A percentile compares a stretch with the other conserved stretches of the same genome.
Conservation (phyloP, 2,329 filamentous ascomycete species). For the Cordyceps cateniannulata region DNA sequence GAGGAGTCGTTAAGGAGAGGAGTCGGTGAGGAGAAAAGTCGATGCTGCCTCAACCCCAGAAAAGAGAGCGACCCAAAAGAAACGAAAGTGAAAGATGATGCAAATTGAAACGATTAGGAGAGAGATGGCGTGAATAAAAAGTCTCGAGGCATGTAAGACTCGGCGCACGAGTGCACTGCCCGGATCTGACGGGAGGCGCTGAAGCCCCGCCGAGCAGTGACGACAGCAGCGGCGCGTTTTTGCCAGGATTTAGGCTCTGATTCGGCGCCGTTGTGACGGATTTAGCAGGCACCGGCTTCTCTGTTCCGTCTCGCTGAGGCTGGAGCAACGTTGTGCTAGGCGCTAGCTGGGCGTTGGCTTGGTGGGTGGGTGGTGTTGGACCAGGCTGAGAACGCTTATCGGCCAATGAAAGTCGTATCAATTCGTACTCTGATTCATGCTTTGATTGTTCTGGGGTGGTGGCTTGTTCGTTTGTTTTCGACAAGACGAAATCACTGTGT, state of each 20-base stretch:
- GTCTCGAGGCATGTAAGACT: not conserved
- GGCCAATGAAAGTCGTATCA: not conserved
- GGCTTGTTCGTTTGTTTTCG: not conserved
- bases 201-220: not conserved
- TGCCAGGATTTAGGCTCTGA: not conserved
- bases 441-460: not conserved
- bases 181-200: conserved; percentile 2
- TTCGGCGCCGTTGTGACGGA: not conserved
- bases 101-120: too few species aligned
- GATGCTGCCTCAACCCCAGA: not conserved
- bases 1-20: too few species aligned
- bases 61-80: too few species aligned
- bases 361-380: not conserved
- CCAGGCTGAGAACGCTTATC: not conserved
- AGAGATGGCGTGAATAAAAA: not conserved
- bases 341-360: not conserved
- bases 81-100: too few species aligned
- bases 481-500: not conserved
- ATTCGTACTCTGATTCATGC: not conserved
- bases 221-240: not conserved
- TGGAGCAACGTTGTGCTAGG: not conserved
- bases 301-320: not conserved
- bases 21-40: too few species aligned
- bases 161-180: not conserved
- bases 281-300: not conserved